phyloP scores from a whole-genome alignment of 2,329 filamentous ascomycete genomes.

The Paraconiothyrium sp. region DNA sequence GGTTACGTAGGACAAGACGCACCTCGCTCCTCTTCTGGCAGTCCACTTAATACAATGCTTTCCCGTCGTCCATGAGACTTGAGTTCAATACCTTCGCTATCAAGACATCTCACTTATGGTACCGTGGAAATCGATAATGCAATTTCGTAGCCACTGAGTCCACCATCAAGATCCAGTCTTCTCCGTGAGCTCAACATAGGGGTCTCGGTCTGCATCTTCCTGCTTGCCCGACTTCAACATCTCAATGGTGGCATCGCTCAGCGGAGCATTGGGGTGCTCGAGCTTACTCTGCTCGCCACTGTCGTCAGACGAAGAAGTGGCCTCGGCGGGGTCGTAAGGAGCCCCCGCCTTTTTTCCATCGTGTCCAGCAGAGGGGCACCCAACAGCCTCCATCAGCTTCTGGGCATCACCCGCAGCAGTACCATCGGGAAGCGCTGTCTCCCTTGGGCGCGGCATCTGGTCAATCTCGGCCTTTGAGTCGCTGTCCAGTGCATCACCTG shows the following conservation, averaged over 20 bases:
- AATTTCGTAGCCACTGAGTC: too few relatives aligned
- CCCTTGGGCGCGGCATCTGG: constrained; percentile 19
- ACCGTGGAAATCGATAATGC: neutral
- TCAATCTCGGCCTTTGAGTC: constrained; percentile 20
- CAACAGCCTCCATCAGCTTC: constrained; percentile 16
- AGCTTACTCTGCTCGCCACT: constrained; percentile 42
- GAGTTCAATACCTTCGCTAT: neutral
- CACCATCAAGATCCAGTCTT: constrained; percentile 19
- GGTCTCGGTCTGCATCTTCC: constrained; percentile 47
- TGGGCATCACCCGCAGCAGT: constrained; percentile 3
- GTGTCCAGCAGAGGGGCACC: constrained; percentile 23
- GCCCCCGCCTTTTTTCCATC: constrained; percentile 16
- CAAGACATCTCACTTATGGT: neutral
- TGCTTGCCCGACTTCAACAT: constrained; percentile 42
- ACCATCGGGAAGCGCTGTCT: constrained; percentile 24
- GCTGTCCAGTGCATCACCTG: constrained; percentile 39
- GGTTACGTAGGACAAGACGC: neutral
- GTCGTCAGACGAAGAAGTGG: constrained; percentile 13
- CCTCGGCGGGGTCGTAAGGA: constrained; percentile 17
- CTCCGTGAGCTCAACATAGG: constrained; percentile 43
- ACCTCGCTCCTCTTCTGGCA: neutral
- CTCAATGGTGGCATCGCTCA: constrained; percentile 33
- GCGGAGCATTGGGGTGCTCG: constrained; percentile 36
- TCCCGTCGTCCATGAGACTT: neutral
- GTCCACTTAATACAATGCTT: neutral